Percentiles rank a stretch among this genome's conserved stretches.
phyloP scores from a whole-genome alignment of 2,329 filamentous ascomycete genomes.

The Alternaria atra region DNA sequence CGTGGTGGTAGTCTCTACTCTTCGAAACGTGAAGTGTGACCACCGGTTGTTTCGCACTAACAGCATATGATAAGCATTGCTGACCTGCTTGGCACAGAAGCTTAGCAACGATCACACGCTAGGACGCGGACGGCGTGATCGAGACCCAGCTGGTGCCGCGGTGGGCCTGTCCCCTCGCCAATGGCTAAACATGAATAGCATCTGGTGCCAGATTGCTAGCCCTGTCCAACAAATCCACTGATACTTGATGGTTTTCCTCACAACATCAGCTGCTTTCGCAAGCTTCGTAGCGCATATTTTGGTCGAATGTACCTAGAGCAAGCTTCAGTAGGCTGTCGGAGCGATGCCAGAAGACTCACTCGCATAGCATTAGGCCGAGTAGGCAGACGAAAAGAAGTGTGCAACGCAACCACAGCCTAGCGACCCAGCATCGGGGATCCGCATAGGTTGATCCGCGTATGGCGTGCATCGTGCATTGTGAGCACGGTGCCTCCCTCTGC shows the following conservation, averaged over 20 bases:
- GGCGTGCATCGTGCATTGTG: not conserved
- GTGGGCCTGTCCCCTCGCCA: conserved; percentile 1
- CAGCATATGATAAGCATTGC: conserved; percentile 32
- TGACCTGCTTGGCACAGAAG: conserved; percentile 35
- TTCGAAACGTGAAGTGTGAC: not conserved
- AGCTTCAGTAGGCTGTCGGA: not conserved
- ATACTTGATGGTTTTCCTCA: not conserved
- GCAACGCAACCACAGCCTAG: conserved; percentile 2
- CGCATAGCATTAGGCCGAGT: not conserved
- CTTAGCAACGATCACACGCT: conserved; percentile 29
- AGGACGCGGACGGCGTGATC: conserved; percentile 12
- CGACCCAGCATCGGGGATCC: not conserved
- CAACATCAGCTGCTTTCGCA: not conserved
- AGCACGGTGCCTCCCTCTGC: conserved; percentile 13
- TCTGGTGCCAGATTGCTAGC: not conserved
- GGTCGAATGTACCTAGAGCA: not conserved
- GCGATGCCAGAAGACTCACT: not conserved
- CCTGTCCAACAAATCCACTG: not conserved
- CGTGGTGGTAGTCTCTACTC: not conserved
- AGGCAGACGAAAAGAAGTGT: not conserved
- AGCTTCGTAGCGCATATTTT: not conserved
- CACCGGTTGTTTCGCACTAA: conserved; percentile 8
- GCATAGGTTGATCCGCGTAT: not conserved
- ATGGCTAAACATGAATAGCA: conserved; percentile 4
- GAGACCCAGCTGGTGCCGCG: conserved; percentile 4